Conservation (phyloP, 768 basidiomycete species). For the Cyathus striatus region DNA sequence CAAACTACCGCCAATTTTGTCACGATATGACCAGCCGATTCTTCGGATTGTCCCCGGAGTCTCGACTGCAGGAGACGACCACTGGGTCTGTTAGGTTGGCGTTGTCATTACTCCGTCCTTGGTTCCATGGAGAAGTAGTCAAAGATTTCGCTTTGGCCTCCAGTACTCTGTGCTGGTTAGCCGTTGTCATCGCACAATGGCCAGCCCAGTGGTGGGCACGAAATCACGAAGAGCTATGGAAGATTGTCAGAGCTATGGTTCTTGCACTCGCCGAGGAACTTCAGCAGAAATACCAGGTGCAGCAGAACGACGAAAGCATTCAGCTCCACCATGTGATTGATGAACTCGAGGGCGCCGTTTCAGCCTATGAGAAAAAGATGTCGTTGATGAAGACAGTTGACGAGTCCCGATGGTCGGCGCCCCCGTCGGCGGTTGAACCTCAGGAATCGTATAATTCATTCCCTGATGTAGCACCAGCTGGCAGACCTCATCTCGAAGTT, state of each 20-base stretch:
- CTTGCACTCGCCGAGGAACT: constrained; percentile 64
- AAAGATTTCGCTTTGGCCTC: constrained; percentile 30
- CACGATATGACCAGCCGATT: constrained; percentile 63
- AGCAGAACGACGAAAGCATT: constrained; percentile 34
- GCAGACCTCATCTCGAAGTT: constrained; percentile 6
- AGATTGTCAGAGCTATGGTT: constrained; percentile 53
- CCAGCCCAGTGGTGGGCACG: constrained; percentile 64
- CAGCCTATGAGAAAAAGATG: constrained; percentile 28
- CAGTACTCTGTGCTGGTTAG: constrained; percentile 30
- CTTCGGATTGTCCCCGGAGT: constrained; percentile 46
- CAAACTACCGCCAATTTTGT: constrained; percentile 67
- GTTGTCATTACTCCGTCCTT: constrained; percentile 60
- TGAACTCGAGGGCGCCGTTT: constrained; percentile 40
- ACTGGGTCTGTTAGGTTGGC: constrained; percentile 65
- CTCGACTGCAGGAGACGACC: constrained; percentile 61
- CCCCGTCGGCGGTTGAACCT: no score
- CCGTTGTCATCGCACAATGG: constrained; percentile 56
- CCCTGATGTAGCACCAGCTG: neutral
- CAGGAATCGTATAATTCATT: no score
- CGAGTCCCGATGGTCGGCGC: neutral
- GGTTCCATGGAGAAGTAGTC: constrained; percentile 52
- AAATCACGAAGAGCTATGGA: constrained; percentile 58
- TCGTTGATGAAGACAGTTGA: neutral
- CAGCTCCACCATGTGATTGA: constrained; percentile 46
- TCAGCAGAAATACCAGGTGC: constrained; percentile 32